phyloP scores from a whole-genome alignment of 1,284 basidiomycete genomes.

The Thecaphora frezii region DNA sequence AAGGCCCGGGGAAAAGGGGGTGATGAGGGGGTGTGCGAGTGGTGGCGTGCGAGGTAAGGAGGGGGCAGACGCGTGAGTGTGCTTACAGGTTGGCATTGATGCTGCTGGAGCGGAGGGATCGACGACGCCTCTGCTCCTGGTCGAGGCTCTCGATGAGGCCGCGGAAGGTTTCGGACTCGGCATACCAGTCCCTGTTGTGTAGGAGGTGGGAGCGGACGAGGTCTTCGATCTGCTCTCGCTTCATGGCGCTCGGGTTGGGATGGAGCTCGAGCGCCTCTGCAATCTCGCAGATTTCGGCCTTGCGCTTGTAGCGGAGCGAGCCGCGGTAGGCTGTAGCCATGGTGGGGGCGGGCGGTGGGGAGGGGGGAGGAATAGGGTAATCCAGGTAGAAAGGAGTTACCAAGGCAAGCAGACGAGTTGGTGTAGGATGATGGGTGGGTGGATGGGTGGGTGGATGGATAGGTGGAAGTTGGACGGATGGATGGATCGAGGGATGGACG shows the following conservation, averaged over 20 bases:
- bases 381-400: too few species aligned
- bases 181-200: constrained; percentile 28
- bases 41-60: too few species aligned
- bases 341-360: neutral
- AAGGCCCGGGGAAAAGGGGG: too few species aligned
- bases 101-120: constrained; percentile 35
- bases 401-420: too few species aligned
- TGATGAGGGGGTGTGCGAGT: too few species aligned
- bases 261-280: constrained; percentile 39
- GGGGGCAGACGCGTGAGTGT: too few species aligned
- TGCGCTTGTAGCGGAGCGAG: constrained; percentile 45
- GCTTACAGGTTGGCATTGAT: constrained; percentile 32
- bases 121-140: constrained; percentile 14
- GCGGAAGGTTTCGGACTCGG: constrained; percentile 28
- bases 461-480: constrained; percentile 15
- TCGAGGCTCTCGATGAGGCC: constrained; percentile 47
- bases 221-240: constrained; percentile 45
- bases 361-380: neutral
- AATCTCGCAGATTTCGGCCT: constrained; percentile 47
- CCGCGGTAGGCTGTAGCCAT: constrained; percentile 37
- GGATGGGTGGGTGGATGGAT: neutral
- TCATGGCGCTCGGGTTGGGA: constrained; percentile 19
- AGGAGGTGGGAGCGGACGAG: constrained; percentile 38
- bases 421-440: neutral
- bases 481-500: constrained; percentile 11